A percentile compares a stretch with the other conserved stretches of the same genome.
Evolutionary conservation across 1,284 basidiomycete species (phyloP).

Genomic region (Ceraceosorus guamensis): DNA sequence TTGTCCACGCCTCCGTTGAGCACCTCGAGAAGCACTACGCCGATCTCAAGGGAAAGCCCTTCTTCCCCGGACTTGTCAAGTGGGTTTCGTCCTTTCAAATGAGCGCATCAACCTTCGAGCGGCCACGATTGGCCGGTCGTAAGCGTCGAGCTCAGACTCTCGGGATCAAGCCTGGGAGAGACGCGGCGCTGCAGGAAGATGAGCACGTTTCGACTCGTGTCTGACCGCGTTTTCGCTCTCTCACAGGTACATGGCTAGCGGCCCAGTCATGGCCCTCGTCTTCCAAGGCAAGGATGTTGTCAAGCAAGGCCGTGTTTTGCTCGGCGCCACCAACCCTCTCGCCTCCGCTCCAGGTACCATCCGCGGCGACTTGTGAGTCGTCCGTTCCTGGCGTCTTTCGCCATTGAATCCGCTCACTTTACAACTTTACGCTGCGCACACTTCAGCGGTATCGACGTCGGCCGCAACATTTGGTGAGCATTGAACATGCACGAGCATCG

Average conservation of each 20-base stretch:
- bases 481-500: slow-evolving; percentile 51
- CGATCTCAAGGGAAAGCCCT: slow-evolving; percentile 48
- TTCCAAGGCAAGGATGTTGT: slow-evolving; percentile 75
- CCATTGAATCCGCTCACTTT: no score
- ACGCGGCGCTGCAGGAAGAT: neutral
- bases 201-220: neutral
- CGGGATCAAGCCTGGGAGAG: neutral
- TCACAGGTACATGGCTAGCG: slow-evolving; percentile 61
- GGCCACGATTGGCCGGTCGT: neutral
- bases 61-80: slow-evolving; percentile 48
- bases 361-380: slow-evolving; percentile 33
- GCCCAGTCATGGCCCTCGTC: slow-evolving; percentile 93
- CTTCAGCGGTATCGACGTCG: slow-evolving; percentile 81
- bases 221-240: neutral
- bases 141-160: neutral
- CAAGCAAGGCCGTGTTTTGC: slow-evolving; percentile 71
- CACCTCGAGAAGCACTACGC: slow-evolving; percentile 48
- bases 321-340: slow-evolving; percentile 95
- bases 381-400: no score
- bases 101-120: neutral
- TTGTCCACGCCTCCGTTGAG: slow-evolving; percentile 43
- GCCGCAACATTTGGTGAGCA: slow-evolving; percentile 62
- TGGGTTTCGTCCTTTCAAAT: slow-evolving; percentile 5
- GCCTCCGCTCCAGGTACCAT: slow-evolving; percentile 61
- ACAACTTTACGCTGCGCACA: slow-evolving; percentile 13